Conservation (phyloP, 2,329 filamentous ascomycete genomes). For the Shiraia sp. region DNA sequence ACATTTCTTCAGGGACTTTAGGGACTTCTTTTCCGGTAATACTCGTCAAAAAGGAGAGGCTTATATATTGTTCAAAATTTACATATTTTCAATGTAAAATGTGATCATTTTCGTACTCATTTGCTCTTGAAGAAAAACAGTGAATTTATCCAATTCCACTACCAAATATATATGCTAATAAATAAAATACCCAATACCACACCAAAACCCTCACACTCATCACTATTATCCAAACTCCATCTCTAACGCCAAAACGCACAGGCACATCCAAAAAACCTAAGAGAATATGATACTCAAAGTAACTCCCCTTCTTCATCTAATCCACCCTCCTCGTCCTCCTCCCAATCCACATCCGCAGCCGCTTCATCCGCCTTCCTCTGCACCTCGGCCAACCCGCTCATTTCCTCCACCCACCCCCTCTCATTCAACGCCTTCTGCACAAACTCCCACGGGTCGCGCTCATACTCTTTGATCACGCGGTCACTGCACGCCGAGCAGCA, state of each 20-base stretch:
- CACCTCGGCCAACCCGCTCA: slow-evolving; percentile 74
- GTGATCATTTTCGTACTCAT: too few species aligned
- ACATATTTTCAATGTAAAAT: too few species aligned
- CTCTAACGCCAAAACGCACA: too few species aligned
- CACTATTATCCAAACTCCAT: too few species aligned
- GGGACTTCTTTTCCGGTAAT: background rate
- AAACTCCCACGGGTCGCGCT: slow-evolving; percentile 72
- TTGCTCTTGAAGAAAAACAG: too few species aligned
- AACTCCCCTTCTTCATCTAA: slow-evolving; percentile 63
- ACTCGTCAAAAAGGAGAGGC: too few species aligned
- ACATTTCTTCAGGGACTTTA: too few species aligned
- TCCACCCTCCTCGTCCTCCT: slow-evolving; percentile 48
- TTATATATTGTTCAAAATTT: too few species aligned
- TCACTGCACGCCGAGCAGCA: slow-evolving; percentile 80
- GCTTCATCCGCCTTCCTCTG: slow-evolving; percentile 54
- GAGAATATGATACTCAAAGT: slow-evolving; percentile 10
- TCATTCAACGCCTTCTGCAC: slow-evolving; percentile 74
- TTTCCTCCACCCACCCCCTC: slow-evolving; percentile 76
- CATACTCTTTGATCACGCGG: slow-evolving; percentile 69
- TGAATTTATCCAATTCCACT: too few species aligned
- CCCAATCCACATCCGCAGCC: slow-evolving; percentile 62
- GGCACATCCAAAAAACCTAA: background rate
- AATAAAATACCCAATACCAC: too few species aligned
- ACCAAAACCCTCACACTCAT: too few species aligned
- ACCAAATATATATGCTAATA: too few species aligned